Percentiles rank a stretch among this genome's conserved stretches.
phyloP scores from a whole-genome alignment of 345 rosid species.

The Brassica carinata region DNA sequence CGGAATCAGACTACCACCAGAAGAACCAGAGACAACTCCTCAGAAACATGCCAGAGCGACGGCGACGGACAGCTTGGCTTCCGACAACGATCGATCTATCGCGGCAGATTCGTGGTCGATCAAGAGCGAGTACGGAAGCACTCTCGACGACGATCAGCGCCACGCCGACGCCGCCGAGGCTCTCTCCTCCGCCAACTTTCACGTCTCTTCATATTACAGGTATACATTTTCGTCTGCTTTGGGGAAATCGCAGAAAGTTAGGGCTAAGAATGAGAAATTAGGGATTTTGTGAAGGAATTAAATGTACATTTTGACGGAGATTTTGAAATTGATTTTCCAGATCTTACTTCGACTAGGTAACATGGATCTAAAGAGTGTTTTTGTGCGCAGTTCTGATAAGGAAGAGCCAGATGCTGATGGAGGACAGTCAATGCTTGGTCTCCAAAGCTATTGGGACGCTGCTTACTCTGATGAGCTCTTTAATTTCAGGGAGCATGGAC shows the following conservation, averaged over 20 bases:
- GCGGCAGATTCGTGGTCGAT: slow-evolving; percentile 33
- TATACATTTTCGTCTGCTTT: slow-evolving; percentile 1
- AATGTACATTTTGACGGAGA: background rate
- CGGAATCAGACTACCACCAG: slow-evolving; percentile 46
- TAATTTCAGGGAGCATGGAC: slow-evolving; percentile 91
- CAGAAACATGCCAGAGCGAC: slow-evolving; percentile 42
- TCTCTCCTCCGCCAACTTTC: slow-evolving; percentile 67
- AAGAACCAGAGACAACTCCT: slow-evolving; percentile 57
- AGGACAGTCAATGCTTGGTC: slow-evolving; percentile 78
- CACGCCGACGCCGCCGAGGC: no score
- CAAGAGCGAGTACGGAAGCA: no score
- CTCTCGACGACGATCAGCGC: no score
- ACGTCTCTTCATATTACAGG: slow-evolving; percentile 81
- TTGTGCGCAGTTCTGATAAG: slow-evolving; percentile 73
- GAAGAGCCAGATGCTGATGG: slow-evolving; percentile 89
- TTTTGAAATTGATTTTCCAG: background rate
- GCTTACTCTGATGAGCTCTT: slow-evolving; percentile 89
- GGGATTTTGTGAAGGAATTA: background rate
- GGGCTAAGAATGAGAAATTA: background rate
- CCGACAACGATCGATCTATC: slow-evolving; percentile 93
- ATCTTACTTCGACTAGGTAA: slow-evolving; percentile 8
- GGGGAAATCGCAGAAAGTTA: background rate
- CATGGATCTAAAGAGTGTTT: background rate
- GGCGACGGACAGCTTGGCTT: slow-evolving; percentile 64
- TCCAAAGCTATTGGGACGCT: slow-evolving; percentile 91